phyloP scores from a whole-genome alignment of 257 asterid genomes.

The Buddleja alternifolia region DNA sequence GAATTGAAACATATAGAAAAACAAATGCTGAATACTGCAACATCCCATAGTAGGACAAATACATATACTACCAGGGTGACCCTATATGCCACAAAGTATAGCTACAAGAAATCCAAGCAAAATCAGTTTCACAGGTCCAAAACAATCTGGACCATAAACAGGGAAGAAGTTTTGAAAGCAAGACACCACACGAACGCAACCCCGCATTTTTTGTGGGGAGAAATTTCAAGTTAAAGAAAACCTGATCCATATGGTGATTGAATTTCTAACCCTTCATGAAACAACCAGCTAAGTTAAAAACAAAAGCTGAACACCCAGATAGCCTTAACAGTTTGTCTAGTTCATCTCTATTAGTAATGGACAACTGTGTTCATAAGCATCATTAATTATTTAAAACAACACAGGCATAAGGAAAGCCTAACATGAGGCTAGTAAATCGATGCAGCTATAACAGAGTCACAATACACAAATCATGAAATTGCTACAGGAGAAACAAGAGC shows the following conservation, averaged over 20 bases:
- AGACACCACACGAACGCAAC: conserved; percentile 10
- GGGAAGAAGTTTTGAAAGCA: conserved; percentile 1
- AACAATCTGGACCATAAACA: not conserved
- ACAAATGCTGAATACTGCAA: conserved; percentile 9
- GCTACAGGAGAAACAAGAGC: conserved; percentile 16
- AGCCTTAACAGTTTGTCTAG: not conserved
- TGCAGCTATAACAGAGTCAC: conserved; percentile 21
- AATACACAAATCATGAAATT: not conserved
- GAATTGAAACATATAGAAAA: not conserved
- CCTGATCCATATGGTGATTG: conserved; percentile 1
- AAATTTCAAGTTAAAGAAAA: not conserved
- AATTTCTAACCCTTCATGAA: conserved; percentile 7
- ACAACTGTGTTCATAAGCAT: conserved; percentile 7
- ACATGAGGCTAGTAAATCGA: conserved; percentile 10
- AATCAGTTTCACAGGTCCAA: conserved; percentile 6
- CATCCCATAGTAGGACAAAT: conserved; percentile 1
- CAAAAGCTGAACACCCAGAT: not conserved
- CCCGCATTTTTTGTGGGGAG: not conserved
- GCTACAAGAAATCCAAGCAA: conserved; percentile 11
- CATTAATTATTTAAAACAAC: conserved; percentile 6
- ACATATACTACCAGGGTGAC: not conserved
- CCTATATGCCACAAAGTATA: not conserved
- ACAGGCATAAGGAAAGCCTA: not conserved
- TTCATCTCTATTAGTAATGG: conserved; percentile 16
- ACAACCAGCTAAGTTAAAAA: conserved; percentile 12